A percentile compares a stretch with the other conserved stretches of the same genome.
phyloP scores from a whole-genome alignment of 1,284 basidiomycete genomes.

The Ganoderma lucidum region DNA sequence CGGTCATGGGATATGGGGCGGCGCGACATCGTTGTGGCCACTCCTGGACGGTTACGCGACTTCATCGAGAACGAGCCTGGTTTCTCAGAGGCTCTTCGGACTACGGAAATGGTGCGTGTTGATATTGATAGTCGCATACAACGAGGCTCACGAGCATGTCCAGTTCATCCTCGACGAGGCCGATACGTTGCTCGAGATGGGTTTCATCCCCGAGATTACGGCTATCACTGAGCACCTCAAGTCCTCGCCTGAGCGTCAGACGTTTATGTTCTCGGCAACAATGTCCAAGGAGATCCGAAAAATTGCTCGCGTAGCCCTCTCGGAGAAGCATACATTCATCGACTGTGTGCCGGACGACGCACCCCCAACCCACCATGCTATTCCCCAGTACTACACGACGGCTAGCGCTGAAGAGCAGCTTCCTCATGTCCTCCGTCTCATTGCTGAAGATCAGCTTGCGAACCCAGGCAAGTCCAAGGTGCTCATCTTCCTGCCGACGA shows the following conservation, averaged over 20 bases:
- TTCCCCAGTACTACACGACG: constrained; percentile 87
- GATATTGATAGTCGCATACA: constrained; percentile 17
- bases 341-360: constrained; percentile 63
- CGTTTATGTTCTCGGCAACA: constrained; percentile 95
- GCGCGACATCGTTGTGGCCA: constrained; percentile 91
- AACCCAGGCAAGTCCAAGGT: constrained; percentile 80
- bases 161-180: constrained; percentile 92
- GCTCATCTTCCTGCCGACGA: constrained; percentile 92
- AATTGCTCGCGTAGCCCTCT: constrained; percentile 61
- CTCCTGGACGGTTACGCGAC: constrained; percentile 91
- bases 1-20: constrained; percentile 69
- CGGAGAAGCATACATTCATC: constrained; percentile 66
- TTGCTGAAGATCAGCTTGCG: constrained; percentile 90
- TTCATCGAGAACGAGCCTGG: constrained; percentile 71
- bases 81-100: constrained; percentile 60
- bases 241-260: constrained; percentile 75
- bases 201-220: constrained; percentile 92
- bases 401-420: constrained; percentile 75
- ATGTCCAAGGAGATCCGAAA: constrained; percentile 72
- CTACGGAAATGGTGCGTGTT: constrained; percentile 66
- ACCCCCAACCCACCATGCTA: constrained; percentile 77
- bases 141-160: constrained; percentile 41
- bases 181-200: constrained; percentile 96
- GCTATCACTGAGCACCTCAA: constrained; percentile 80
- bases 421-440: constrained; percentile 80